Percentiles rank a stretch among this genome's conserved stretches.
phyloP scores from a whole-genome alignment of 345 rosid genomes.

The Moricandia moricandioides region DNA sequence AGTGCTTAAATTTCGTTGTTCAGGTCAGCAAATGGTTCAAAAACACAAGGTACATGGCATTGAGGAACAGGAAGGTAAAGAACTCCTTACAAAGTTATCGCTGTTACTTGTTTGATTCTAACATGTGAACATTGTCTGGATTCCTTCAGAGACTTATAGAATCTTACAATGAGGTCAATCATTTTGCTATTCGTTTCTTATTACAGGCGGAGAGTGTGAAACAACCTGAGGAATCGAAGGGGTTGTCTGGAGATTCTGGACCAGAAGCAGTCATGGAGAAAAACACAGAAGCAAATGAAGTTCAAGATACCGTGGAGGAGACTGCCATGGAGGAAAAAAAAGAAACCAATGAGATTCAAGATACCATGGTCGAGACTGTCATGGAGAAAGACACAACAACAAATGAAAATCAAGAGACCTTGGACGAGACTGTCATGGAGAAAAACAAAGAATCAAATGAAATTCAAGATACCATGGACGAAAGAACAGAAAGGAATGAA shows the following conservation, averaged over 20 bases:
- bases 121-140: conserved; percentile 3
- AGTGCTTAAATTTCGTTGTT: conserved; percentile 35
- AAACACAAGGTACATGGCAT: conserved; percentile 82
- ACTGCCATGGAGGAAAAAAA: background rate
- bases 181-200: conserved; percentile 5
- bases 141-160: background rate
- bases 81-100: too few relatives aligned
- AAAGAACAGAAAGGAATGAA: conserved; percentile 16
- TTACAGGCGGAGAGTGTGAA: conserved; percentile 46
- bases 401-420: background rate
- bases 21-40: conserved; percentile 99
- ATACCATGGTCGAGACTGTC: conserved; percentile 13
- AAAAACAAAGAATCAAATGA: background rate
- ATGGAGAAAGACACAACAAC: background rate
- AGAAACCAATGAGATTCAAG: conserved; percentile 21
- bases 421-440: conserved; percentile 30
- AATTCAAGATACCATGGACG: background rate
- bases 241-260: conserved; percentile 37
- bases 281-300: background rate
- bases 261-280: conserved; percentile 36
- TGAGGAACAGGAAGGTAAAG: conserved; percentile 78
- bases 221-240: conserved; percentile 37
- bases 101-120: background rate
- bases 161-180: background rate
- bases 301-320: background rate